Evolutionary conservation across 768 basidiomycete species (phyloP).

Genomic region (Pisolithus orientalis): DNA sequence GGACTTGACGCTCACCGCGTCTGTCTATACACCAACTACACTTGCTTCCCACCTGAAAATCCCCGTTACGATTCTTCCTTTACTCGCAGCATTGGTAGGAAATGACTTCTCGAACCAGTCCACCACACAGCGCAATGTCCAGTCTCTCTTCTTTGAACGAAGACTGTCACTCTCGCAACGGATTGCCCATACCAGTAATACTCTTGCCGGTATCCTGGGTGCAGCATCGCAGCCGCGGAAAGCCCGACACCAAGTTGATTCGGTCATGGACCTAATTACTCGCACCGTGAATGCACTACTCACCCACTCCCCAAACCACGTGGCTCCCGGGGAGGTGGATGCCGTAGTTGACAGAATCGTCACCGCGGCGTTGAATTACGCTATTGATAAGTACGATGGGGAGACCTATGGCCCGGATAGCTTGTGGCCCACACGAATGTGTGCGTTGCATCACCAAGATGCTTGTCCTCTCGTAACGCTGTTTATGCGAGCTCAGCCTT

Average conservation of each 20-base stretch:
- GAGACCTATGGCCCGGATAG: constrained; percentile 30
- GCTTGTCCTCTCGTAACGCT: constrained; percentile 49
- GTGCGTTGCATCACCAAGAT: constrained; percentile 55
- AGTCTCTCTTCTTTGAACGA: constrained; percentile 64
- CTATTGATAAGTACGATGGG: constrained; percentile 55
- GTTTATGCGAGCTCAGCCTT: constrained; percentile 38
- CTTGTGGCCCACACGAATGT: constrained; percentile 53
- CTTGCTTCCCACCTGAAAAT: constrained; percentile 64
- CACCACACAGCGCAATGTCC: constrained; percentile 43
- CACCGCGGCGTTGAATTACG: constrained; percentile 71
- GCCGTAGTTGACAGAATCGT: constrained; percentile 62
- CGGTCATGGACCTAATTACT: constrained; percentile 75
- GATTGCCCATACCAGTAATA: constrained; percentile 57
- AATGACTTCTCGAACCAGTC: constrained; percentile 68
- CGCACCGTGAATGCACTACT: constrained; percentile 57
- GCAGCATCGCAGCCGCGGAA: constrained; percentile 43
- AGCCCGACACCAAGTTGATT: constrained; percentile 50
- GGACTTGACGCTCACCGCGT: constrained; percentile 46
- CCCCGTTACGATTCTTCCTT: constrained; percentile 65
- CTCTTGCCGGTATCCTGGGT: constrained; percentile 49
- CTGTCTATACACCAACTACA: constrained; percentile 52
- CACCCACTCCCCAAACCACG: constrained; percentile 37
- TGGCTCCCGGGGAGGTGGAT: constrained; percentile 61
- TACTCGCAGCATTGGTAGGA: constrained; percentile 73
- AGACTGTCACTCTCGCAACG: constrained; percentile 52